Percentiles rank a stretch among this genome's conserved stretches.
Evolutionary conservation across 1,284 basidiomycete species (phyloP).

Genomic region (Garcileccinum viscosum): DNA sequence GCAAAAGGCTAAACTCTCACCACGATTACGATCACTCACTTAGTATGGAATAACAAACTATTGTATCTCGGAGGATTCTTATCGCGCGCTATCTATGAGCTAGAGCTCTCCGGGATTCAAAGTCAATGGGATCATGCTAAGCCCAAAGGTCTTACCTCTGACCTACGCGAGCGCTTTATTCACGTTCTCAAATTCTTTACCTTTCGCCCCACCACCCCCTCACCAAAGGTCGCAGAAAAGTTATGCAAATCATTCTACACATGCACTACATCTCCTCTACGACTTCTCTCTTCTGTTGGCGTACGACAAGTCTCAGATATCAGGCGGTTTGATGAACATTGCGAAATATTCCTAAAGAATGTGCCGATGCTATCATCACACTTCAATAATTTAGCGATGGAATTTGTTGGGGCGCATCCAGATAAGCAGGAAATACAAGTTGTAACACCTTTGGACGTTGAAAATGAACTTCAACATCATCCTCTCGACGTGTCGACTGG

Average conservation of each 20-base stretch:
- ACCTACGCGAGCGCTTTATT: conserved; percentile 58
- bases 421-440: conserved; percentile 70
- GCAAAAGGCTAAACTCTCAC: not conserved
- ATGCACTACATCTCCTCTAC: conserved; percentile 60
- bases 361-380: conserved; percentile 77
- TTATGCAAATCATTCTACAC: conserved; percentile 83
- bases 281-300: conserved; percentile 82
- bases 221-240: conserved; percentile 73
- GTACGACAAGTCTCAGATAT: conserved; percentile 72
- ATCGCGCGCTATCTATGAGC: conserved; percentile 83
- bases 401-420: conserved; percentile 70
- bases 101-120: no score
- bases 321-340: conserved; percentile 74
- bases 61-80: conserved; percentile 84
- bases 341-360: conserved; percentile 78
- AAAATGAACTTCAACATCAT: conserved; percentile 73
- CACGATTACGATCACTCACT: no score
- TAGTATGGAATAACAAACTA: conserved; percentile 85
- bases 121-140: conserved; percentile 52
- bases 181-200: conserved; percentile 90
- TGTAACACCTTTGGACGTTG: conserved; percentile 82
- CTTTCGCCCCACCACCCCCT: conserved; percentile 85
- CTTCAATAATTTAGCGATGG: conserved; percentile 60
- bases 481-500: conserved; percentile 63
- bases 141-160: conserved; percentile 40